Percentiles rank a stretch among this genome's conserved stretches.
These are phyloP conservation scores for Wickerhamomyces alni DNA, from an alignment of 805 yeast genomes.

Conservation along the genomic window DNA sequence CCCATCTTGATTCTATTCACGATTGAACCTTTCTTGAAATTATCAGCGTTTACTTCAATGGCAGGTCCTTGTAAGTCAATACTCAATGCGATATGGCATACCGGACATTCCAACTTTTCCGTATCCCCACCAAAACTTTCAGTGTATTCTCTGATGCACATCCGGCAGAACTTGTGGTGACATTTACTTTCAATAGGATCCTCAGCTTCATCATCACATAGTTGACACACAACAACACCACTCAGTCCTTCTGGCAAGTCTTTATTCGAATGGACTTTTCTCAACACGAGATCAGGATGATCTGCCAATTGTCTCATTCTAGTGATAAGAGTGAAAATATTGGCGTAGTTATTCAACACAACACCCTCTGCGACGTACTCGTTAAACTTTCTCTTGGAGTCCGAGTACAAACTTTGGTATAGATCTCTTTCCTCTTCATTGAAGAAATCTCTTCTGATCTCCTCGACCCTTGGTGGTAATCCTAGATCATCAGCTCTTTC, in stretches of 20 bases:
- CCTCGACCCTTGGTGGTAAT: slow-evolving; percentile 92
- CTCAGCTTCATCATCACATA: slow-evolving; percentile 97
- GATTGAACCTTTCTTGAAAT: slow-evolving; percentile 60
- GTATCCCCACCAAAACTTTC: slow-evolving; percentile 68
- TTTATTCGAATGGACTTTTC: slow-evolving; percentile 45
- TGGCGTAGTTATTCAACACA: slow-evolving; percentile 93
- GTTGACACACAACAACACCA: slow-evolving; percentile 69
- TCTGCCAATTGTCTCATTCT: slow-evolving; percentile 98
- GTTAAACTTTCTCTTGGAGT: slow-evolving; percentile 80
- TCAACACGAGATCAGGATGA: slow-evolving; percentile 92
- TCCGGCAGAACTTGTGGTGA: slow-evolving; percentile 87
- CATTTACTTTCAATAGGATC: slow-evolving; percentile 95
- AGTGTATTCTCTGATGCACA: slow-evolving; percentile 86
- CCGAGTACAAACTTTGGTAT: slow-evolving; percentile 81
- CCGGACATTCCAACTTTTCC: slow-evolving; percentile 76
- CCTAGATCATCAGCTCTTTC: slow-evolving; percentile 98
- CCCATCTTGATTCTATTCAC: slow-evolving; percentile 85
- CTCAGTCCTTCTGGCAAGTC: slow-evolving; percentile 26
- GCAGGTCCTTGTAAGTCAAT: slow-evolving; percentile 89
- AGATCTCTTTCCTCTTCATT: slow-evolving; percentile 94
- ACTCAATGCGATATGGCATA: slow-evolving; percentile 88
- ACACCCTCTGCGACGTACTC: slow-evolving; percentile 96
- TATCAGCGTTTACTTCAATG: slow-evolving; percentile 51
- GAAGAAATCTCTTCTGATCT: slow-evolving; percentile 78
- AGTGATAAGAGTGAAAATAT: slow-evolving; percentile 91